phyloP scores from a whole-genome alignment of 805 yeast species.

The Starmera quercuum region DNA sequence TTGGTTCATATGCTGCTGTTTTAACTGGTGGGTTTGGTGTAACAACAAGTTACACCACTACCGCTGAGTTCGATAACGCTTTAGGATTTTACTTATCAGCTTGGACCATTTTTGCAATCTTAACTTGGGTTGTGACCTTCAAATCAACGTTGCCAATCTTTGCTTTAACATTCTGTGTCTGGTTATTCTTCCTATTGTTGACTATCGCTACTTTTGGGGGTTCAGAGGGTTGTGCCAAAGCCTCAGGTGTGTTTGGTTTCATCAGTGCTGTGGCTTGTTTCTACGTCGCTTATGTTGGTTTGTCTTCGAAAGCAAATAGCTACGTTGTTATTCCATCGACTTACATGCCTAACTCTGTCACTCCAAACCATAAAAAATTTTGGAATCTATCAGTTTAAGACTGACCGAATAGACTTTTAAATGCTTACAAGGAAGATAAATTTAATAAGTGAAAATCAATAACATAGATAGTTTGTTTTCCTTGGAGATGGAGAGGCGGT shows the following conservation, averaged over 20 bases:
- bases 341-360: conserved; percentile 1
- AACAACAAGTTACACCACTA: conserved; percentile 27
- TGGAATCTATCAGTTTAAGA: conserved; percentile 2
- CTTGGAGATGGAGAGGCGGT: too few species aligned
- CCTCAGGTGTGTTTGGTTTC: conserved; percentile 43
- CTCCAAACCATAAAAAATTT: conserved; percentile 1
- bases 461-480: too few species aligned
- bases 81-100: conserved; percentile 42
- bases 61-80: conserved; percentile 32
- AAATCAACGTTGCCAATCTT: conserved; percentile 39
- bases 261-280: conserved; percentile 34
- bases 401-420: too few species aligned
- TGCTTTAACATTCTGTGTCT: conserved; percentile 32
- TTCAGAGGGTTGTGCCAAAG: conserved; percentile 24
- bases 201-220: conserved; percentile 36
- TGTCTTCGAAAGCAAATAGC: conserved; percentile 15
- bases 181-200: conserved; percentile 37
- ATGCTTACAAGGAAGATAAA: too few species aligned
- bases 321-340: conserved; percentile 1
- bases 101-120: conserved; percentile 44
- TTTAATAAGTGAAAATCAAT: too few species aligned
- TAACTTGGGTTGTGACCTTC: conserved; percentile 37
- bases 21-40: conserved; percentile 37
- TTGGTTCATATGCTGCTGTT: conserved; percentile 42
- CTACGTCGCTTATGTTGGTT: conserved; percentile 40